Percentiles rank a stretch among this genome's conserved stretches.
phyloP scores from a whole-genome alignment of 2,329 filamentous ascomycete genomes.

The Lachnum nothofagi region DNA sequence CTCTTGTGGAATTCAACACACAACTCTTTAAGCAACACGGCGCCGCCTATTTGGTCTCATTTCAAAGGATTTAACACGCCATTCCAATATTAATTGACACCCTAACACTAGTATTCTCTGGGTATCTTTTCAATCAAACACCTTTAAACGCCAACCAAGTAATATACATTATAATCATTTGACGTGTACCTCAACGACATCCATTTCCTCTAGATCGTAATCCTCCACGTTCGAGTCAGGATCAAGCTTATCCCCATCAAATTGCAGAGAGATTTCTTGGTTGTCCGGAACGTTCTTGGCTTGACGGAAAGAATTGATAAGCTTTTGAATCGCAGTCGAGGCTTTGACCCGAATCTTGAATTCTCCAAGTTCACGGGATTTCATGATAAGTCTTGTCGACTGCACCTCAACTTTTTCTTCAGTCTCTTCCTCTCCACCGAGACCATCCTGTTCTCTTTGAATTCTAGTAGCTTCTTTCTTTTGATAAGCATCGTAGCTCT shows the following conservation, averaged over 20 bases:
- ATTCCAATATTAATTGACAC: neutral
- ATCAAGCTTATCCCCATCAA: slow-evolving; percentile 70
- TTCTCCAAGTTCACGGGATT: slow-evolving; percentile 46
- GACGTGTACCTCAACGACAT: slow-evolving; percentile 63
- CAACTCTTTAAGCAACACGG: too few relatives aligned
- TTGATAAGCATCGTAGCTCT: slow-evolving; percentile 45
- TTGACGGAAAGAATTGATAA: slow-evolving; percentile 58
- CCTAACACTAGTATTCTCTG: slow-evolving; percentile 3
- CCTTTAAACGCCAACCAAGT: slow-evolving; percentile 13
- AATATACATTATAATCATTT: slow-evolving; percentile 16
- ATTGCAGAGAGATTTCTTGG: slow-evolving; percentile 56
- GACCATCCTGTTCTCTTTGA: slow-evolving; percentile 10
- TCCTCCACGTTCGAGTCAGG: slow-evolving; percentile 56
- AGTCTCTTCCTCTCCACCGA: slow-evolving; percentile 23
- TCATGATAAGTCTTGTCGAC: slow-evolving; percentile 49
- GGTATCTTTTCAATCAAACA: slow-evolving; percentile 18
- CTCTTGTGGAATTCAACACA: too few relatives aligned
- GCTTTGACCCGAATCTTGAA: slow-evolving; percentile 48
- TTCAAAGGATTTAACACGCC: neutral
- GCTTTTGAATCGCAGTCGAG: slow-evolving; percentile 55
- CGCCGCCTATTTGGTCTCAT: too few relatives aligned
- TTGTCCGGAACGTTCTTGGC: slow-evolving; percentile 47
- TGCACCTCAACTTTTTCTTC: slow-evolving; percentile 25
- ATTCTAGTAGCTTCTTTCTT: slow-evolving; percentile 11
- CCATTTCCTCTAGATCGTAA: slow-evolving; percentile 68